Evolutionary conservation across 2,329 filamentous ascomycete genomes (phyloP).

Genomic region (Penicillium digitatum): DNA sequence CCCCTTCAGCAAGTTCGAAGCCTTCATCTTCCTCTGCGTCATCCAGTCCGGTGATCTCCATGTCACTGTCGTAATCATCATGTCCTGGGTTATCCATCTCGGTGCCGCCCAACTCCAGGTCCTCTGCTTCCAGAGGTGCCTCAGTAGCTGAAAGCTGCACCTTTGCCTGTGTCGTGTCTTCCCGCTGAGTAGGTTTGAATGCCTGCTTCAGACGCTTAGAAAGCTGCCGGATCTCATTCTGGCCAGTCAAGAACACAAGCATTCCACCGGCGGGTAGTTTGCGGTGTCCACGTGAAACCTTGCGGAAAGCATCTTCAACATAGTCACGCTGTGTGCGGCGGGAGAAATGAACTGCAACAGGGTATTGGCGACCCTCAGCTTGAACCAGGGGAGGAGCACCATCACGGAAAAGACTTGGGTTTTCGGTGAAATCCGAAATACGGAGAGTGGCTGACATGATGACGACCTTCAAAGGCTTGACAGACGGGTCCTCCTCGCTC

Average conservation of each 20-base stretch:
- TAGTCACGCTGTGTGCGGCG: constrained; percentile 81
- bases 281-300: constrained; percentile 79
- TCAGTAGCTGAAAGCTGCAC: constrained; percentile 74
- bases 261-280: constrained; percentile 89
- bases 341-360: constrained; percentile 85
- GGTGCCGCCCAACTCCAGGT: constrained; percentile 71
- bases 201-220: constrained; percentile 71
- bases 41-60: constrained; percentile 59
- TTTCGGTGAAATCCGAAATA: constrained; percentile 85
- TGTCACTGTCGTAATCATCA: constrained; percentile 53
- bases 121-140: constrained; percentile 75
- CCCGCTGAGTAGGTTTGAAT: constrained; percentile 54
- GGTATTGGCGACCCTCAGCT: constrained; percentile 85
- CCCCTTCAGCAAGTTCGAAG: constrained; percentile 58
- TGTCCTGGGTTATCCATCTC: constrained; percentile 48
- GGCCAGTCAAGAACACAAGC: constrained; percentile 88
- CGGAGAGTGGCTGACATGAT: constrained; percentile 97
- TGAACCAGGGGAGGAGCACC: constrained; percentile 76
- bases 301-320: constrained; percentile 81
- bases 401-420: constrained; percentile 70
- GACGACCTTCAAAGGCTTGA: constrained; percentile 81
- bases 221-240: constrained; percentile 84
- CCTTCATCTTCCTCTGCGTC: constrained; percentile 62
- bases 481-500: constrained; percentile 63
- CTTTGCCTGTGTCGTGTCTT: constrained; percentile 56